Evolutionary conservation across 306 rosid genomes (phyloP).

Genomic region (Vachellia pachyceras): DNA sequence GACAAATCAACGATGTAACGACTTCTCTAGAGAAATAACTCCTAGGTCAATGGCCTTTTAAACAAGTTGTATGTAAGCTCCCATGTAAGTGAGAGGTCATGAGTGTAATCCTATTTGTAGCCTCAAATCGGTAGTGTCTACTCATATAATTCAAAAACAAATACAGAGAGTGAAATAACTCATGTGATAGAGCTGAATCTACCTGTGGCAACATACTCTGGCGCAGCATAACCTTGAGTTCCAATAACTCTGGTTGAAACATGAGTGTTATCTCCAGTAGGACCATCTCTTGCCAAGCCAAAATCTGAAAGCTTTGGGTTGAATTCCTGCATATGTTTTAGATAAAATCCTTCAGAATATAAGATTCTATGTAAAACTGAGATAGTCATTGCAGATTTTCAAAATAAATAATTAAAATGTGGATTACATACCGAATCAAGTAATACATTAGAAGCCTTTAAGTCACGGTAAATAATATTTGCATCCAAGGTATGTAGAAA

Average conservation of each 20-base stretch:
- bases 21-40: background rate
- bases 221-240: slow-evolving; percentile 97
- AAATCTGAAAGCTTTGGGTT: slow-evolving; percentile 86
- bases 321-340: slow-evolving; percentile 62
- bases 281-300: slow-evolving; percentile 96
- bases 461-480: slow-evolving; percentile 88
- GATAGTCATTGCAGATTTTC: background rate
- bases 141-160: too few relatives aligned
- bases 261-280: slow-evolving; percentile 93
- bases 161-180: too few relatives aligned
- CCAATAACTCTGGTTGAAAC: slow-evolving; percentile 92
- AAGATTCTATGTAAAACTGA: background rate
- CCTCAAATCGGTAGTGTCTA: too few relatives aligned
- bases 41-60: background rate
- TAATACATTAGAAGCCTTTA: slow-evolving; percentile 86
- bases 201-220: slow-evolving; percentile 97
- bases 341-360: slow-evolving; percentile 33
- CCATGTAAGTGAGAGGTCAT: too few relatives aligned
- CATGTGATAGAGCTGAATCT: slow-evolving; percentile 27
- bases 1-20: background rate
- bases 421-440: slow-evolving; percentile 74
- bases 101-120: too few relatives aligned
- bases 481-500: slow-evolving; percentile 74
- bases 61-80: too few relatives aligned
- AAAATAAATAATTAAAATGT: background rate